Conservation (phyloP, 108 stramenopile species). For the Nitzschia palea region DNA sequence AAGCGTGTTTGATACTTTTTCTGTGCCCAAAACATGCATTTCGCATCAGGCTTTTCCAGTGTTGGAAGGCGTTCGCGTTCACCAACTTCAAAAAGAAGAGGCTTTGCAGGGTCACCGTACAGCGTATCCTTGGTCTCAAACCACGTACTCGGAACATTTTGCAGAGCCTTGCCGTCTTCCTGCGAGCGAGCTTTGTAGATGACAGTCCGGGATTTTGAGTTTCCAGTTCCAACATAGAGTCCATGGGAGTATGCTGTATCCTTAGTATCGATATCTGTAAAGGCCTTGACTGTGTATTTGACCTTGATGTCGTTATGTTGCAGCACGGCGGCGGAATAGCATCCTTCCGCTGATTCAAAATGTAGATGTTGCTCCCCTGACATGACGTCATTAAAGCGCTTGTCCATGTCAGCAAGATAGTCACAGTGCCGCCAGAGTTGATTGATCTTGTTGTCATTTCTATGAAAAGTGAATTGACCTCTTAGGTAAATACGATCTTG, state of each 20-base stretch:
- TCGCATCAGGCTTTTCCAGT: slow-evolving; percentile 38
- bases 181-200: slow-evolving; percentile 61
- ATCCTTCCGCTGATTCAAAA: slow-evolving; percentile 92
- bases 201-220: slow-evolving; percentile 42
- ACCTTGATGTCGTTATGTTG: slow-evolving; percentile 66
- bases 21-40: slow-evolving; percentile 92
- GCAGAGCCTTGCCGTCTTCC: slow-evolving; percentile 33
- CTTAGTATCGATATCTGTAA: slow-evolving; percentile 64
- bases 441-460: slow-evolving; percentile 70
- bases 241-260: slow-evolving; percentile 72
- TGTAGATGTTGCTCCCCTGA: slow-evolving; percentile 37
- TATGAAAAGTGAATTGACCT: slow-evolving; percentile 94
- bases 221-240: slow-evolving; percentile 49
- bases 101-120: slow-evolving; percentile 35
- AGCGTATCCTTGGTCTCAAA: slow-evolving; percentile 48
- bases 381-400: slow-evolving; percentile 53
- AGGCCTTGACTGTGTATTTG: slow-evolving; percentile 89
- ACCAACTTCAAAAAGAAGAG: slow-evolving; percentile 57
- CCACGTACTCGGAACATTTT: slow-evolving; percentile 50
- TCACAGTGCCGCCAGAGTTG: slow-evolving; percentile 85
- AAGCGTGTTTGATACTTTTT: slow-evolving; percentile 73
- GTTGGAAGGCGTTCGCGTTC: slow-evolving; percentile 36
- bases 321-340: slow-evolving; percentile 83
- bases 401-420: slow-evolving; percentile 79
- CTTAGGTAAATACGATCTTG: slow-evolving; percentile 80